A percentile compares a stretch with the other conserved stretches of the same genome.
Conservation (phyloP, 768 basidiomycete species). For the Fomitopsis serialis region DNA sequence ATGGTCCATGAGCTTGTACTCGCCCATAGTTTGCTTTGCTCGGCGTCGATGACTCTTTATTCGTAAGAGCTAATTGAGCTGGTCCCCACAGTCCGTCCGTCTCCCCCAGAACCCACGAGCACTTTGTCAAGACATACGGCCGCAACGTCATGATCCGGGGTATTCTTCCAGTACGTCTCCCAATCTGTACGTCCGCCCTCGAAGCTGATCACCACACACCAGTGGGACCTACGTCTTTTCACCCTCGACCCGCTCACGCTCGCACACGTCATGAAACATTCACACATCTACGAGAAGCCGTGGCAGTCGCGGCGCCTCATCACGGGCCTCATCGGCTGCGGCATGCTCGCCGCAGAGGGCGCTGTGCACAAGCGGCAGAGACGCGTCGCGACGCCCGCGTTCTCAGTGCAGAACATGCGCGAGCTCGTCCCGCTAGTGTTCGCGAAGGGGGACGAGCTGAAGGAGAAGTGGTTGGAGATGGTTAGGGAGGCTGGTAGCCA, state of each 20-base stretch:
- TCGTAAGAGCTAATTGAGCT: background rate
- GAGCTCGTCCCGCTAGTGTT: constrained; percentile 70
- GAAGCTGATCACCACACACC: background rate
- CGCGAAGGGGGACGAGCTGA: constrained; percentile 57
- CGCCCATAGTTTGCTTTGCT: too few species aligned
- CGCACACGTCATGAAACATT: constrained; percentile 67
- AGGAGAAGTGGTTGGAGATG: constrained; percentile 54
- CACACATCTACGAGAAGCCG: constrained; percentile 77
- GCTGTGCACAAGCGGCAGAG: constrained; percentile 75
- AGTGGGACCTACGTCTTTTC: constrained; percentile 79
- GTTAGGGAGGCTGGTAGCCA: constrained; percentile 29
- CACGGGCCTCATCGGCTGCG: constrained; percentile 73
- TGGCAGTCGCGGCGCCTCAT: constrained; percentile 74
- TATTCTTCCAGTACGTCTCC: constrained; percentile 56
- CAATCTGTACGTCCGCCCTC: background rate
- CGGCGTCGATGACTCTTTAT: too few species aligned
- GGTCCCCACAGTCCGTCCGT: constrained; percentile 36
- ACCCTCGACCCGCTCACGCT: constrained; percentile 78
- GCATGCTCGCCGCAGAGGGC: constrained; percentile 78
- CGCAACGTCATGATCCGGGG: constrained; percentile 67
- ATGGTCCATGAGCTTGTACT: too few species aligned
- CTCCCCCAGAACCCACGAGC: constrained; percentile 50
- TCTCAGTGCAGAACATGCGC: constrained; percentile 74
- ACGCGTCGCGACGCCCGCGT: constrained; percentile 70
- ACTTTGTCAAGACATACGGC: constrained; percentile 55